Evolutionary conservation across 176 grass and related monocot genomes (phyloP), one percentile per base, ranked within the genome.

Genomic region (Secale cereale): DNA sequence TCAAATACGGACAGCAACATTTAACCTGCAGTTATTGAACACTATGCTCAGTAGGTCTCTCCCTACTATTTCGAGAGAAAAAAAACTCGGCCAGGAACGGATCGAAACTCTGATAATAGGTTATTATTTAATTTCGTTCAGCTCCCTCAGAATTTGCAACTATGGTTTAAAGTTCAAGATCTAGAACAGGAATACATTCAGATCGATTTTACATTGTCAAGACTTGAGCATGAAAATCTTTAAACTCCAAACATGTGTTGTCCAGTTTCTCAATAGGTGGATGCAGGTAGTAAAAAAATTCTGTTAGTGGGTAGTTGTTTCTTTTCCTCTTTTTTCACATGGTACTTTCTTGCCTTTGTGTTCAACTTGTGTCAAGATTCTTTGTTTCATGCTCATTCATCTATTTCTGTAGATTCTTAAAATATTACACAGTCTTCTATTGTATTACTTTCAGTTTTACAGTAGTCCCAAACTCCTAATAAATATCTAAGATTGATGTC

Each of bases 351-450:
- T 48, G 28, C 71, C 71, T 56, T 64, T 54, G 31, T 31, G 64
- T 75, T 32, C 46, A 35, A 59, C 22, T 79, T 8, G 11, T 67
- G 32, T 72, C 41, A 85, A 27, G 41, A 81, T 83, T 82, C 26
- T 59, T 56, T 2, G 16, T 90, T 82, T 83, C 63, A 83, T 79
- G 59, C 32, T n/a, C 35, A 74, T 83, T 22, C 54, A 59, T 78
- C 33, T 74, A n/a, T 73, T 60, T 86, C 14, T 22, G 10, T 35
- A 61, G 6, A 70, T 77, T 76, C 2, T 81, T 81, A 60, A 32
- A 48, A 63, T 63, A 46, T 11, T 35, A 8, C 35, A 59, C 26
- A 23, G 33, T 74, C 10, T 76, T 76, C 16, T 40, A 26, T 35
- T 41, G n/a, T 69, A 20, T 63, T 22, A 13, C 37, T 90, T 72